Evolutionary conservation across 2,329 filamentous ascomycete genomes (phyloP).

Genomic region (Myriosclerotinia curreyana): DNA sequence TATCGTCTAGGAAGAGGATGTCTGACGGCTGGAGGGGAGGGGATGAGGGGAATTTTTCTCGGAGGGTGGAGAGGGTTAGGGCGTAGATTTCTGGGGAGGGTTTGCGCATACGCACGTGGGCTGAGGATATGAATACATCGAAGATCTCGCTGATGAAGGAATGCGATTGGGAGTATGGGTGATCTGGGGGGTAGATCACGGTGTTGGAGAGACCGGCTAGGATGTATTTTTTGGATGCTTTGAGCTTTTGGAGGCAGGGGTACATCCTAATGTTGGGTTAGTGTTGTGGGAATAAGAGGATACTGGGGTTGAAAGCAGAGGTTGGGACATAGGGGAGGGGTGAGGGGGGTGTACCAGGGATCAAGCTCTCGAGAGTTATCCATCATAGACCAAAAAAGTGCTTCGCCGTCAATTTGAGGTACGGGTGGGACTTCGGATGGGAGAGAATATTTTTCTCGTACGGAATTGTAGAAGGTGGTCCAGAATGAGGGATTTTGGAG

Average conservation of each 20-base stretch:
- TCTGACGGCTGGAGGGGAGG: slow-evolving; percentile 59
- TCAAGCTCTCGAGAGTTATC: slow-evolving; percentile 64
- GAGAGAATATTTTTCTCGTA: slow-evolving; percentile 38
- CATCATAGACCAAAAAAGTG: slow-evolving; percentile 94
- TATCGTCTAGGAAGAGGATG: slow-evolving; percentile 80
- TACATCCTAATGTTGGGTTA: slow-evolving; percentile 58
- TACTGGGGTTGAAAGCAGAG: background rate
- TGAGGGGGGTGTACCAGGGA: slow-evolving; percentile 47
- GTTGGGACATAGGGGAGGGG: too few relatives aligned
- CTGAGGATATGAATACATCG: slow-evolving; percentile 83
- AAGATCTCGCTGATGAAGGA: slow-evolving; percentile 60
- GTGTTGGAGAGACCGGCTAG: slow-evolving; percentile 89
- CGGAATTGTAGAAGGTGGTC: slow-evolving; percentile 59
- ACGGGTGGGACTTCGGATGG: slow-evolving; percentile 54
- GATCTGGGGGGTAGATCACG: slow-evolving; percentile 74
- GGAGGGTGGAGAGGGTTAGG: slow-evolving; percentile 48
- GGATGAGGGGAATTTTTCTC: background rate
- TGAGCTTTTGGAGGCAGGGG: slow-evolving; percentile 71
- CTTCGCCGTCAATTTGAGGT: slow-evolving; percentile 72
- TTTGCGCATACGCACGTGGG: slow-evolving; percentile 83
- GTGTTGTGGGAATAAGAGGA: background rate
- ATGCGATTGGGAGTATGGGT: slow-evolving; percentile 50
- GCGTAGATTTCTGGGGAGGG: slow-evolving; percentile 81
- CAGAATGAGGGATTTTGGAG: slow-evolving; percentile 66
- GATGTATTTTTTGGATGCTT: slow-evolving; percentile 61